Base-by-base conservation (phyloP, 352 stramenopile species). In the Phytophthora aleatoria region DNA sequence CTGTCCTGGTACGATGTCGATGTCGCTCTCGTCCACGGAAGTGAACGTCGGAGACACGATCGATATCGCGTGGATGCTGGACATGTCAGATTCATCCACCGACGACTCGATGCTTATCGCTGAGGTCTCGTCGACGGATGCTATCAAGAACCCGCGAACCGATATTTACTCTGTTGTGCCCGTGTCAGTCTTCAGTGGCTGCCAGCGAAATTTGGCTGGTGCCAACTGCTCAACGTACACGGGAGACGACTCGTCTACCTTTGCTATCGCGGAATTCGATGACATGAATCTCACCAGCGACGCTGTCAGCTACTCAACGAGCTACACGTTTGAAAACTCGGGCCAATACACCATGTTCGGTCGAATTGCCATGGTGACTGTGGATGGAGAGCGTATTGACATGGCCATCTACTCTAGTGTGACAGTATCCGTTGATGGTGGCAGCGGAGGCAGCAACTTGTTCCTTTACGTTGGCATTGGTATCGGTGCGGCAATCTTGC, bases 381-480 rank as follows among this genome's bases (percentile, higher is more conserved):
- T 82, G 28, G 85, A 94, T 60, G 85, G 85, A 13, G 70, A 87
- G 16, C 85, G 83, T 30, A 76, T 94, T 61, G 83, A 94, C 45
- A 91, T 92, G 83, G 85, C 85, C 12, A 86, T 94, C 31, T 94
- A 94, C 68, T 91, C 82, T 42, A 86, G 68, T 33, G 64, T 92
- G 33, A 74, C 74, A 9, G 85, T 89, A 27, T 75, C 83, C 15
- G 74, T 90, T n/a, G 57, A 77, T 0, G 68, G 61, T 36, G 73
- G 73, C 24, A 88, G 74, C 35, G 73, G 69, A 2, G 72, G 68
- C 15, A 81, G 81, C 51, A 75, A 74, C 28, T 30, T 82, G 16
- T 91, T 92, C 52, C 51, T 94, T 20, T 92, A 91, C 69, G 70
- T 91, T 39, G 83, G 83, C n/a, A 49, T 92, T 27, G 83, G 71